These are phyloP conservation scores for Pseudocercospora fuligena DNA, from an alignment of 2,329 filamentous ascomycete species.

Conservation along the genomic window DNA sequence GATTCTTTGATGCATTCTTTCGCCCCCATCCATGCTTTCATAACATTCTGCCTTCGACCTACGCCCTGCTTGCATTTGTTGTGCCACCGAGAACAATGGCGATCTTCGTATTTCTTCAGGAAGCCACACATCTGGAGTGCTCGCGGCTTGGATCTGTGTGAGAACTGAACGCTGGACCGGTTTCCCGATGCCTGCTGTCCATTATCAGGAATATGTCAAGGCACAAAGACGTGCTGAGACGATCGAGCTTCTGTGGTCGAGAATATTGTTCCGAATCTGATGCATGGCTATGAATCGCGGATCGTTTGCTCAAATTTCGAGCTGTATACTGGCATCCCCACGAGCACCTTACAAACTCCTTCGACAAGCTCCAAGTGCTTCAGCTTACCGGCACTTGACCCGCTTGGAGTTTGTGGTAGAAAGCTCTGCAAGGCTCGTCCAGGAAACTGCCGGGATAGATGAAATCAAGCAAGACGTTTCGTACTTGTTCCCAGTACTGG, in stretches of 20 bases:
- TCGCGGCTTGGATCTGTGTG: background rate
- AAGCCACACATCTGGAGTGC: background rate
- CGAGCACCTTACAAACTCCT: background rate
- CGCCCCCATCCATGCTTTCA: background rate
- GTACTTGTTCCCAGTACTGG: constrained; percentile 39
- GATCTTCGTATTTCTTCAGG: background rate
- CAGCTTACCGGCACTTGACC: constrained; percentile 12
- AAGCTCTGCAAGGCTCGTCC: constrained; percentile 39
- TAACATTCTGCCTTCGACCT: too few relatives aligned
- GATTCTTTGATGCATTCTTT: too few relatives aligned
- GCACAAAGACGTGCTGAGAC: background rate
- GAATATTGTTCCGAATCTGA: background rate
- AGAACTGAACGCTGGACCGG: background rate
- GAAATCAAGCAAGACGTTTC: constrained; percentile 40
- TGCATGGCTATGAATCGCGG: background rate
- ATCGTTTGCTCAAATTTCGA: background rate
- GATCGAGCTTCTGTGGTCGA: background rate
- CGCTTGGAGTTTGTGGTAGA: constrained; percentile 34
- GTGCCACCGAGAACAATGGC: background rate
- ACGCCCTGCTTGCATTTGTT: background rate
- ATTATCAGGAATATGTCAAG: background rate
- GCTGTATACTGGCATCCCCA: background rate
- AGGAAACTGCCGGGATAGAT: constrained; percentile 42
- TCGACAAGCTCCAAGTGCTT: background rate
- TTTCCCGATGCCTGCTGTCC: background rate